Evolutionary conservation across 2,329 filamentous ascomycete genomes (phyloP).

Genomic region (Ramularia collo-cygni): DNA sequence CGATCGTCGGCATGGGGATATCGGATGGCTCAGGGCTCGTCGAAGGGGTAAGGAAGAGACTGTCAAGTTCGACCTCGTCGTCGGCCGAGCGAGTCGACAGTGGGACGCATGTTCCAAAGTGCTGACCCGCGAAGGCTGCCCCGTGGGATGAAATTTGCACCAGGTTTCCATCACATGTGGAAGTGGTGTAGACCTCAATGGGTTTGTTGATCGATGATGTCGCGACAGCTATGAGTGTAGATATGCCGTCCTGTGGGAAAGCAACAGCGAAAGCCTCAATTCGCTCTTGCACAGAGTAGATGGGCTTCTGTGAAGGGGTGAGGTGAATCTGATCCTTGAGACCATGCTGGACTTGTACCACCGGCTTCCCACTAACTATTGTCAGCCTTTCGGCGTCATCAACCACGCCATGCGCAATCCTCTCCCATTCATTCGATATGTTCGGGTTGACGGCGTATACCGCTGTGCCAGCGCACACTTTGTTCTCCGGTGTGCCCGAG

Average conservation of each 20-base stretch:
- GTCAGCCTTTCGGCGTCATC: constrained; percentile 14
- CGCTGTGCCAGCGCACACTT: constrained; percentile 3
- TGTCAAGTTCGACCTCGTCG: constrained; percentile 25
- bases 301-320: constrained; percentile 6
- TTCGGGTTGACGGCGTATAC: constrained; percentile 5
- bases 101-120: constrained; percentile 20
- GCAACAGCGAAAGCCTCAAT: constrained; percentile 17
- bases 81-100: constrained; percentile 26
- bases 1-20: constrained; percentile 28
- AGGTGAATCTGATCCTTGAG: constrained; percentile 19
- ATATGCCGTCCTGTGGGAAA: constrained; percentile 15
- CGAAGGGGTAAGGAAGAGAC: constrained; percentile 23
- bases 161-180: constrained; percentile 13
- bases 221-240: constrained; percentile 24
- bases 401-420: constrained; percentile 12
- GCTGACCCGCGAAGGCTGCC: constrained; percentile 11
- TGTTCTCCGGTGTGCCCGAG: constrained; percentile 1
- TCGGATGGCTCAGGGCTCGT: constrained; percentile 3
- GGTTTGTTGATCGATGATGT: constrained; percentile 25
- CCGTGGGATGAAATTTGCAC: constrained; percentile 21
- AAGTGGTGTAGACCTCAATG: constrained; percentile 27
- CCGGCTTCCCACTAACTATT: constrained; percentile 10
- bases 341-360: constrained; percentile 18
- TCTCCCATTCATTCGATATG: constrained; percentile 2
- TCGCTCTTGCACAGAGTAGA: constrained; percentile 6